Evolutionary conservation across 2,329 filamentous ascomycete species (phyloP).

Genomic region (Coniella vitis): DNA sequence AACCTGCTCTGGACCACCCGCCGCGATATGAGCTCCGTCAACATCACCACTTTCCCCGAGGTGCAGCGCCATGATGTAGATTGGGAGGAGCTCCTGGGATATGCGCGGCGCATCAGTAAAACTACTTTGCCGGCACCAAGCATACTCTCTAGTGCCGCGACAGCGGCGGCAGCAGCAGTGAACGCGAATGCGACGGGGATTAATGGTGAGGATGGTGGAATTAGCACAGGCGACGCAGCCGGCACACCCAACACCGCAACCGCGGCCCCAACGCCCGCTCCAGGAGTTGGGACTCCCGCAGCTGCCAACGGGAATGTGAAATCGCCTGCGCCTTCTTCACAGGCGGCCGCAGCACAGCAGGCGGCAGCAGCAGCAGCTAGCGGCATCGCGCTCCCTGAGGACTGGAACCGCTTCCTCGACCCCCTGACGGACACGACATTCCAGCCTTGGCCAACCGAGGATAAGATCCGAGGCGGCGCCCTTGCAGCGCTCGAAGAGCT

Average conservation of each 20-base stretch:
- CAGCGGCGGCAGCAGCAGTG: conserved; percentile 26
- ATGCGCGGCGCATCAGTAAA: conserved; percentile 72
- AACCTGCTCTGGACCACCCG: conserved; percentile 64
- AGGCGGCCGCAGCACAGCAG: conserved; percentile 14
- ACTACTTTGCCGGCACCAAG: conserved; percentile 62
- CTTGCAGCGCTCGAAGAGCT: conserved; percentile 59
- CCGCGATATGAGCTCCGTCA: conserved; percentile 61
- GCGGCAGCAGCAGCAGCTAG: conserved; percentile 12
- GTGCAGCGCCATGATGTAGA: conserved; percentile 49
- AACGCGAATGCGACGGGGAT: conserved; percentile 32
- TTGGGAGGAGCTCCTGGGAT: conserved; percentile 68
- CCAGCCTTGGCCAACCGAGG: conserved; percentile 69
- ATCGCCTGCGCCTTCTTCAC: conserved; percentile 7
- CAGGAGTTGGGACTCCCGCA: conserved; percentile 16
- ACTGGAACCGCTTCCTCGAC: conserved; percentile 45
- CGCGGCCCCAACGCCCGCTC: conserved; percentile 21
- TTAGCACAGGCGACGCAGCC: conserved; percentile 20
- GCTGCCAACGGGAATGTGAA: conserved; percentile 15
- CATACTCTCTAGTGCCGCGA: conserved; percentile 4
- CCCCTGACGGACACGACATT: conserved; percentile 54
- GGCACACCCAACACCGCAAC: conserved; percentile 14
- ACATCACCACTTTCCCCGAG: conserved; percentile 48
- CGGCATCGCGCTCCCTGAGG: conserved; percentile 39
- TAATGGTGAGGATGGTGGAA: conserved; percentile 26
- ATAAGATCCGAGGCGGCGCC: conserved; percentile 61